phyloP scores from a whole-genome alignment of 1,284 basidiomycete genomes.

The Trametes polyzona region DNA sequence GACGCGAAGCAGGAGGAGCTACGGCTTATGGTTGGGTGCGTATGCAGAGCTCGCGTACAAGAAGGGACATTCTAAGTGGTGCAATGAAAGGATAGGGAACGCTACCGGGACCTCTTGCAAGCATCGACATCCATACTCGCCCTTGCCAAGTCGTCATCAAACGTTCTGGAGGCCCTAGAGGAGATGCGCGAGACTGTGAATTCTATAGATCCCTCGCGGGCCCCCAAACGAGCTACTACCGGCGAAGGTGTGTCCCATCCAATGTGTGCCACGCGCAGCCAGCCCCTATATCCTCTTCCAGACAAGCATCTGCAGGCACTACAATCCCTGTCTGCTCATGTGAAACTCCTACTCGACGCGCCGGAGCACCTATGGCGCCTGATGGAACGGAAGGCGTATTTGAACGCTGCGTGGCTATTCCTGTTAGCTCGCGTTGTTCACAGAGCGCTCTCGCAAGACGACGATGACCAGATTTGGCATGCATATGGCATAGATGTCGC shows the following conservation, averaged over 20 bases:
- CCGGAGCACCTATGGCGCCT: conserved; percentile 89
- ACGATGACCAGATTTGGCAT: conserved; percentile 53
- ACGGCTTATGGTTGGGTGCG: conserved; percentile 94
- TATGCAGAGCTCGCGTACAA: conserved; percentile 29
- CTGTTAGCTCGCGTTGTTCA: conserved; percentile 84
- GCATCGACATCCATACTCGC: conserved; percentile 88
- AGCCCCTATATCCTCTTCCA: conserved; percentile 31
- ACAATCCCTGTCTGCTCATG: conserved; percentile 81
- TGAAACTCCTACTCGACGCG: conserved; percentile 86
- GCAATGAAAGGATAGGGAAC: conserved; percentile 77
- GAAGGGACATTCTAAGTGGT: conserved; percentile 35
- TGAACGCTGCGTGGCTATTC: conserved; percentile 86
- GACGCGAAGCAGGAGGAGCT: conserved; percentile 92
- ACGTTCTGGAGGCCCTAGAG: conserved; percentile 61
- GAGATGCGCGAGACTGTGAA: conserved; percentile 60
- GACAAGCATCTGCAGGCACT: conserved; percentile 71
- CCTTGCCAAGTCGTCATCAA: conserved; percentile 67
- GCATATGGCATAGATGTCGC: conserved; percentile 64
- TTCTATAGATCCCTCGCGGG: conserved; percentile 48
- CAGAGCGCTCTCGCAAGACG: conserved; percentile 61
- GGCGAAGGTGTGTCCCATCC: conserved; percentile 47
- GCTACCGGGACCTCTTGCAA: conserved; percentile 91
- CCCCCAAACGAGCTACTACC: conserved; percentile 46
- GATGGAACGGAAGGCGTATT: conserved; percentile 76
- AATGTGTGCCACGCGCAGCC: neutral